Conservation (phyloP, 2,329 filamentous ascomycete genomes). For the Penicillium concentricum region DNA sequence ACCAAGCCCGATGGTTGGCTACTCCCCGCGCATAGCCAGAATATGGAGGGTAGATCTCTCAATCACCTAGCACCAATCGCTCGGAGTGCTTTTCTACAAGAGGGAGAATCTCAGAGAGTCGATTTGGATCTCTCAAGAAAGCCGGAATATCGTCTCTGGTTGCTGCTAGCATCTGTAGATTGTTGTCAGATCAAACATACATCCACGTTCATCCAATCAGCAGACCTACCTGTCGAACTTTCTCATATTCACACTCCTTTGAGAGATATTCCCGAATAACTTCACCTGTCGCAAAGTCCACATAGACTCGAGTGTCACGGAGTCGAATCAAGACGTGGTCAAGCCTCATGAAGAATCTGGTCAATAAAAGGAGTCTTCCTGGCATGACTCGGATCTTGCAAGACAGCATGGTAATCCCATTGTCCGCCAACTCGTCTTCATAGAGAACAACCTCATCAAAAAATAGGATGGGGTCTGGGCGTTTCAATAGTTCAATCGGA, state of each 20-base stretch:
- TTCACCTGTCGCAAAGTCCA: slow-evolving; percentile 77
- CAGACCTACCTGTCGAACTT: slow-evolving; percentile 65
- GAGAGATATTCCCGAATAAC: slow-evolving; percentile 87
- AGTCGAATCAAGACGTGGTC: slow-evolving; percentile 87
- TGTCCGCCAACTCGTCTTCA: slow-evolving; percentile 96
- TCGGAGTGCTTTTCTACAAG: slow-evolving; percentile 70
- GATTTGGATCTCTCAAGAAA: slow-evolving; percentile 76
- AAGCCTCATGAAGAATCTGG: slow-evolving; percentile 85
- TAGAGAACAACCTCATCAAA: slow-evolving; percentile 96
- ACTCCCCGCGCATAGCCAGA: background rate
- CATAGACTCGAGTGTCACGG: slow-evolving; percentile 85
- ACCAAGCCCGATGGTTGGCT: background rate
- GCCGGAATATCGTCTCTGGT: slow-evolving; percentile 72
- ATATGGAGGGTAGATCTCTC: background rate
- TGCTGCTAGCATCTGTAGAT: slow-evolving; percentile 49
- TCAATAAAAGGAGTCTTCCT: slow-evolving; percentile 77
- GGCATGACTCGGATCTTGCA: slow-evolving; percentile 95
- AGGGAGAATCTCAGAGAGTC: slow-evolving; percentile 67
- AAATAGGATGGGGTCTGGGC: slow-evolving; percentile 91
- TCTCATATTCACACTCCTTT: slow-evolving; percentile 78
- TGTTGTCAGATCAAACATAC: background rate
- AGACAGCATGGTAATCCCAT: slow-evolving; percentile 86
- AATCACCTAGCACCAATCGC: slow-evolving; percentile 37
- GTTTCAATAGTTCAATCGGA: slow-evolving; percentile 80
- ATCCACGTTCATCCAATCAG: background rate